phyloP scores from a whole-genome alignment of 2,329 filamentous ascomycete genomes.

The Penicillium oxalicum region DNA sequence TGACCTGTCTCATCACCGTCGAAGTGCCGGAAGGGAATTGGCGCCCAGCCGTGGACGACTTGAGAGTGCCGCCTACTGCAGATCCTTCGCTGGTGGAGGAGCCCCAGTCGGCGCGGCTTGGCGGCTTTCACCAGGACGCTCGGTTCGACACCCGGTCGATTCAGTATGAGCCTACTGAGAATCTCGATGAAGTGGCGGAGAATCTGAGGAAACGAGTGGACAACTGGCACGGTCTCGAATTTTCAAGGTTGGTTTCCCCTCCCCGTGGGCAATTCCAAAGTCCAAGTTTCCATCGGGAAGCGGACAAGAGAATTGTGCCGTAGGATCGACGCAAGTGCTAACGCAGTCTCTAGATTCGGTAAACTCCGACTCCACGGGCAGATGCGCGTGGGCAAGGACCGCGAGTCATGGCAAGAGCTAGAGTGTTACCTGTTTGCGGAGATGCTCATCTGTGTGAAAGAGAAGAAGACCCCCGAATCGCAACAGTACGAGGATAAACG shows the following conservation, averaged over 20 bases:
- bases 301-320: neutral
- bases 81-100: conserved; percentile 46
- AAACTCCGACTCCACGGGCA: conserved; percentile 85
- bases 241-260: conserved; percentile 56
- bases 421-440: conserved; percentile 96
- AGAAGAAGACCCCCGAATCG: conserved; percentile 65
- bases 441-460: conserved; percentile 99
- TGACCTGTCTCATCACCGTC: conserved; percentile 89
- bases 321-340: neutral
- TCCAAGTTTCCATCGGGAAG: too few species aligned
- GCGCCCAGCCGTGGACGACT: conserved; percentile 76
- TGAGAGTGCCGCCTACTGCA: conserved; percentile 48
- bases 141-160: conserved; percentile 49
- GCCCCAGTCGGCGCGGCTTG: conserved; percentile 48
- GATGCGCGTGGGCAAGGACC: conserved; percentile 91
- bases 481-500: conserved; percentile 60
- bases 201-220: conserved; percentile 82
- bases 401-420: conserved; percentile 92
- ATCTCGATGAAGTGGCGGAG: conserved; percentile 78
- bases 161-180: conserved; percentile 69
- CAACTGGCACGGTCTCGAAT: conserved; percentile 96
- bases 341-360: conserved; percentile 60
- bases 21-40: conserved; percentile 92
- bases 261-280: too few species aligned
- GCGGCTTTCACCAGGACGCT: conserved; percentile 27